phyloP scores from a whole-genome alignment of 768 basidiomycete genomes.

The Lentinula sp. region DNA sequence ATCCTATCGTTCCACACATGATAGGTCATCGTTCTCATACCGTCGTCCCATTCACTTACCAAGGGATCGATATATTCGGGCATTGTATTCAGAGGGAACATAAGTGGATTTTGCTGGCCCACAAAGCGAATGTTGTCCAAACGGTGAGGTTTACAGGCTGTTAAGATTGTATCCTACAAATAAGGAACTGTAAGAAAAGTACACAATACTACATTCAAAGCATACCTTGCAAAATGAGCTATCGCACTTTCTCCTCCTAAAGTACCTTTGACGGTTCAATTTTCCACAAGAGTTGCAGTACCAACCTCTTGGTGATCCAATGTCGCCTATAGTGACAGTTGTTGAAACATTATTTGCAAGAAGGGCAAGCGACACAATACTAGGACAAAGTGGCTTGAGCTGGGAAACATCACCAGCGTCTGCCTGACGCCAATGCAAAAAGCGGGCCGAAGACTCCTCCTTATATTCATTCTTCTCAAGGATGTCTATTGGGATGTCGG shows the following conservation, averaged over 20 bases:
- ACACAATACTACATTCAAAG: neutral
- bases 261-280: slow-evolving; percentile 36
- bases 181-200: neutral
- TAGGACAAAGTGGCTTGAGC: neutral
- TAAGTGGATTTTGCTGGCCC: neutral
- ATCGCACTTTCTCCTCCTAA: slow-evolving; percentile 42
- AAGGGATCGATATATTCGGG: slow-evolving; percentile 1
- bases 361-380: neutral
- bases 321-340: neutral
- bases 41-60: slow-evolving; percentile 20
- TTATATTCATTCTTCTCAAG: neutral
- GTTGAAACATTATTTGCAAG: neutral
- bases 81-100: neutral
- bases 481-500: too few relatives aligned
- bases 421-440: neutral
- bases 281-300: slow-evolving; percentile 41
- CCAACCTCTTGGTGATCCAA: slow-evolving; percentile 32
- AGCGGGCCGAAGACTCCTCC: neutral
- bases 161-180: neutral
- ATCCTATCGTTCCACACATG: slow-evolving; percentile 12
- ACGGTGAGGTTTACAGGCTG: neutral
- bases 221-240: slow-evolving; percentile 34
- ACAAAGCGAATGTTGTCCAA: neutral
- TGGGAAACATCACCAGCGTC: neutral
- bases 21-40: slow-evolving; percentile 21